These are phyloP conservation scores for Phytophthora fragariaefolia DNA, from an alignment of 352 stramenopile species.

Conservation along the genomic window DNA sequence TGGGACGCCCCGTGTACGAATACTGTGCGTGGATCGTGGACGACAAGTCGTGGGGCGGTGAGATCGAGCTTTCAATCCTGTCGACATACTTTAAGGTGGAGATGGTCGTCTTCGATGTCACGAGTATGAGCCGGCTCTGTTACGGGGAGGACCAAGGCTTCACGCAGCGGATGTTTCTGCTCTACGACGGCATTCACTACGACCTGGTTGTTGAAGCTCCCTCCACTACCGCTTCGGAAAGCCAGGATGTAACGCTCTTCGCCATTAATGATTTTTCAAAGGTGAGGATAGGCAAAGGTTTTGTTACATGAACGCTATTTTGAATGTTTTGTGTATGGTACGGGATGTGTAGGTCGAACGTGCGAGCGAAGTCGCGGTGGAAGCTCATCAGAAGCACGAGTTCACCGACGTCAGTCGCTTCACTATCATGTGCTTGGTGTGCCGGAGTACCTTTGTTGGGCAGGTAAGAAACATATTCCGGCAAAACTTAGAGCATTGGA, in stretches of 20 bases:
- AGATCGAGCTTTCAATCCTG: conserved; percentile 89
- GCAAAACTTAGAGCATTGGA: background rate
- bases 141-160: conserved; percentile 86
- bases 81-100: conserved; percentile 80
- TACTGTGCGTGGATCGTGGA: conserved; percentile 89
- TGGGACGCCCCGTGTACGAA: conserved; percentile 76
- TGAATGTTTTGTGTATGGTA: background rate
- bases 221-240: conserved; percentile 51
- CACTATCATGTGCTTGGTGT: conserved; percentile 76
- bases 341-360: conserved; percentile 55
- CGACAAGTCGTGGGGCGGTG: conserved; percentile 83
- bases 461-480: conserved; percentile 37
- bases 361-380: conserved; percentile 81
- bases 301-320: background rate
- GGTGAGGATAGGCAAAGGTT: conserved; percentile 33
- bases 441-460: conserved; percentile 67
- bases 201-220: conserved; percentile 76
- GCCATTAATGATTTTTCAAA: conserved; percentile 88
- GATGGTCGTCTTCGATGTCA: conserved; percentile 88
- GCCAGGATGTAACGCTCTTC: conserved; percentile 71
- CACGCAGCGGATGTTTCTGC: conserved; percentile 83
- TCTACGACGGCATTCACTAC: conserved; percentile 90
- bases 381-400: conserved; percentile 87
- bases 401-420: conserved; percentile 81
- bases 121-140: conserved; percentile 83